phyloP scores from a whole-genome alignment of 2,329 filamentous ascomycete genomes.

The Atkinsonella texensis region DNA sequence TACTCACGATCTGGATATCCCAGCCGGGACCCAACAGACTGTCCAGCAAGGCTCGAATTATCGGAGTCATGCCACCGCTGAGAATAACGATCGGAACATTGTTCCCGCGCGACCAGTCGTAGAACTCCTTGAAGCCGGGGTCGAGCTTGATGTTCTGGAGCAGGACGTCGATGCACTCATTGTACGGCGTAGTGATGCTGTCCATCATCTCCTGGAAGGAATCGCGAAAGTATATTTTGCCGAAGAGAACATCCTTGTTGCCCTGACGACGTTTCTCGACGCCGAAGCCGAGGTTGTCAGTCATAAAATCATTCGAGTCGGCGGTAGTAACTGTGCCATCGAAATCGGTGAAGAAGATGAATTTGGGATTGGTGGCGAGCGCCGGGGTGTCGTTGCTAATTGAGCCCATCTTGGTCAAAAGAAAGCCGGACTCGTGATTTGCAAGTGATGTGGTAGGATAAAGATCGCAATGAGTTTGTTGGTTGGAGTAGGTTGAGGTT shows the following conservation, averaged over 20 bases:
- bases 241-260: constrained; percentile 66
- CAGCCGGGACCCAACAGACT: constrained; percentile 68
- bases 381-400: constrained; percentile 37
- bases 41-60: constrained; percentile 74
- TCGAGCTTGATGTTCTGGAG: constrained; percentile 79
- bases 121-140: constrained; percentile 79
- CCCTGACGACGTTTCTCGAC: constrained; percentile 53
- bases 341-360: constrained; percentile 98
- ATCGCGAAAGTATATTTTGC: constrained; percentile 64
- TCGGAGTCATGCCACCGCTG: constrained; percentile 82
- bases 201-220: constrained; percentile 89
- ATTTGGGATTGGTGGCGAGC: constrained; percentile 60
- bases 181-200: constrained; percentile 67
- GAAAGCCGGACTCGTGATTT: not conserved
- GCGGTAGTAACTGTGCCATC: constrained; percentile 83
- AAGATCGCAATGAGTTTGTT: not conserved
- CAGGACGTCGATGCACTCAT: constrained; percentile 69
- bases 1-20: constrained; percentile 83
- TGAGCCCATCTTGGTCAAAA: constrained; percentile 28
- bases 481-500: not conserved
- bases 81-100: constrained; percentile 89
- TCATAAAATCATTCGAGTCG: constrained; percentile 60
- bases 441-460: not conserved
- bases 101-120: constrained; percentile 65
- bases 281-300: constrained; percentile 86